Conservation (phyloP, 208 protist species). For the Phytomonas francai region DNA sequence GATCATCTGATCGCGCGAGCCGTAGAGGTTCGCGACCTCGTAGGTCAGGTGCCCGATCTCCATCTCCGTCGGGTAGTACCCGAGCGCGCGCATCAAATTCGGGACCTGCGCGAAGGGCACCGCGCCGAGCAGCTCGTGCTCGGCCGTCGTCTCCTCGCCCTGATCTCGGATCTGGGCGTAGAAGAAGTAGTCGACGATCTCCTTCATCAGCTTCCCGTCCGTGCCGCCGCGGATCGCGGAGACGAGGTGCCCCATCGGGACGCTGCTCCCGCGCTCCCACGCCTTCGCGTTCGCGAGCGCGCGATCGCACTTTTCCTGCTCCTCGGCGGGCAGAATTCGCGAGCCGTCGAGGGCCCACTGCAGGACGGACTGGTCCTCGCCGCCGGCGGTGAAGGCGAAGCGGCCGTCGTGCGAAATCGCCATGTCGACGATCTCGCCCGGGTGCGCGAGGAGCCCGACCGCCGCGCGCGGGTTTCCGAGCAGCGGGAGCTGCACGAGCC, state of each 20-base stretch:
- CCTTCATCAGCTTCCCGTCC: slow-evolving; percentile 85
- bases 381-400: slow-evolving; percentile 90
- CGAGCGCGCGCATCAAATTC: slow-evolving; percentile 92
- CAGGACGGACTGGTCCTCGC: slow-evolving; percentile 84
- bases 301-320: slow-evolving; percentile 5
- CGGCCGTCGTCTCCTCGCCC: slow-evolving; percentile 91
- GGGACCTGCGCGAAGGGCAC: slow-evolving; percentile 90
- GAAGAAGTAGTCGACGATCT: slow-evolving; percentile 95
- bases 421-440: slow-evolving; percentile 64
- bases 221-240: slow-evolving; percentile 86
- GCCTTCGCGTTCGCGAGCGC: slow-evolving; percentile 4
- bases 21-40: slow-evolving; percentile 86
- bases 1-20: slow-evolving; percentile 39
- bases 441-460: slow-evolving; percentile 93
- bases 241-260: slow-evolving; percentile 83
- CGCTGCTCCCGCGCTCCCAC: slow-evolving; percentile 17
- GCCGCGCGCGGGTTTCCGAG: slow-evolving; percentile 85
- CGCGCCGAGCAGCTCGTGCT: slow-evolving; percentile 82
- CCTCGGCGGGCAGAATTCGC: slow-evolving; percentile 24
- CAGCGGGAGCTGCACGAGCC: slow-evolving; percentile 88
- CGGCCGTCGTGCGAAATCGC: slow-evolving; percentile 72
- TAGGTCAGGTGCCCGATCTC: slow-evolving; percentile 91
- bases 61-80: slow-evolving; percentile 92
- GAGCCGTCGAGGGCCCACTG: slow-evolving; percentile 80
- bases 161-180: slow-evolving; percentile 93